phyloP scores from a whole-genome alignment of 2,329 filamentous ascomycete species.

The Ilyonectria sp. region DNA sequence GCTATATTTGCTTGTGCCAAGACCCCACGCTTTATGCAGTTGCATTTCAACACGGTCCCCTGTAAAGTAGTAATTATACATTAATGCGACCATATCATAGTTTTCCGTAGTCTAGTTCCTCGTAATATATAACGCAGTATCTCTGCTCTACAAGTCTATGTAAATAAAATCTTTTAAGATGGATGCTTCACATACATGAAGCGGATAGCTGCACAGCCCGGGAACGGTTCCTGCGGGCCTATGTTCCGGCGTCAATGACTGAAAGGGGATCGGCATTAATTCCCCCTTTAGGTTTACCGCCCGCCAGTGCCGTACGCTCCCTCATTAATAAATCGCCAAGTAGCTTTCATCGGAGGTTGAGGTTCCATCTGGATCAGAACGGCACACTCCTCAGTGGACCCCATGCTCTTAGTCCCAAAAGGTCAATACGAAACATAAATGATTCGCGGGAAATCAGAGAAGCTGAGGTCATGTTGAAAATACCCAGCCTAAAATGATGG shows the following conservation, averaged over 20 bases:
- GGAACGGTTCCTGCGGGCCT: not conserved
- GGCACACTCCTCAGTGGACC: not conserved
- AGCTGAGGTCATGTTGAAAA: not conserved
- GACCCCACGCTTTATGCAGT: not conserved
- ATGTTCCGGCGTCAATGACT: not conserved
- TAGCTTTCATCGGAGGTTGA: not conserved
- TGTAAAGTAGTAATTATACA: too few species aligned
- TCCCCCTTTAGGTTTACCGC: slow-evolving; percentile 5
- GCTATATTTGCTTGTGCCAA: not conserved
- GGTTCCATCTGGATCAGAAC: slow-evolving; percentile 6
- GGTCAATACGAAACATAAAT: not conserved
- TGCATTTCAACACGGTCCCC: too few species aligned
- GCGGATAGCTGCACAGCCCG: too few species aligned
- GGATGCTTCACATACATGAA: too few species aligned
- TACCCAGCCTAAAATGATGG: not conserved
- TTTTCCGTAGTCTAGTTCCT: too few species aligned
- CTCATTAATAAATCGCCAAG: not conserved
- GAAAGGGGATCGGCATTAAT: not conserved
- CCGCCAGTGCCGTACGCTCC: not conserved
- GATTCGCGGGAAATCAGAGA: slow-evolving; percentile 6
- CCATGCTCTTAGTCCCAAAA: not conserved
- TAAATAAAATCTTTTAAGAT: too few species aligned
- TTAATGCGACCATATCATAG: not conserved
- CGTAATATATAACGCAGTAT: too few species aligned
- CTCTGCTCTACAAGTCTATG: not conserved